These are phyloP conservation scores for Globisporangium camurandrum DNA, from an alignment of 352 stramenopile genomes.

Conservation along the genomic window DNA sequence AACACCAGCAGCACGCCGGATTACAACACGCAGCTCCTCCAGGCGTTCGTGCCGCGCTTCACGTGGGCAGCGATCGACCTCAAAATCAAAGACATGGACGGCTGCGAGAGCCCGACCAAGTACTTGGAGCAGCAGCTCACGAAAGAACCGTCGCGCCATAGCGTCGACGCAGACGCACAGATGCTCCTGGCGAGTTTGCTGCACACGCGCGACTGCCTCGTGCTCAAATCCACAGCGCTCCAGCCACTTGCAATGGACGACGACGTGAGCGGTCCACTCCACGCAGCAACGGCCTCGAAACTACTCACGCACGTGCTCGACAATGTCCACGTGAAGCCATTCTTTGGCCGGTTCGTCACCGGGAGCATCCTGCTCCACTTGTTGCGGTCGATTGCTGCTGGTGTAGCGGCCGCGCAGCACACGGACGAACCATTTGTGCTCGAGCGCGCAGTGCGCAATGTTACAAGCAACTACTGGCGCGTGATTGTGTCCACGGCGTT, in stretches of 20 bases:
- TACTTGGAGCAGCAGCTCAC: constrained; percentile 68
- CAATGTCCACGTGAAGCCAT: constrained; percentile 34
- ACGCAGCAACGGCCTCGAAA: constrained; percentile 52
- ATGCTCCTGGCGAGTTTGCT: constrained; percentile 36
- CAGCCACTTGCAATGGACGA: too few species aligned
- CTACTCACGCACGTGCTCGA: constrained; percentile 47
- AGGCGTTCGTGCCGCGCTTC: constrained; percentile 41
- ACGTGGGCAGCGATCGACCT: constrained; percentile 69
- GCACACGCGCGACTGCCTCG: constrained; percentile 39
- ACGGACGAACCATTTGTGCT: constrained; percentile 29
- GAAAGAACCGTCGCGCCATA: constrained; percentile 23
- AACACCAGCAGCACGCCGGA: constrained; percentile 12
- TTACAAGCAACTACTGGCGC: constrained; percentile 56
- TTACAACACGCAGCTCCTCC: constrained; percentile 33
- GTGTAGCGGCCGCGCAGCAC: constrained; percentile 17
- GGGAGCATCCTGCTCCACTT: constrained; percentile 46
- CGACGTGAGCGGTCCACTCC: too few species aligned
- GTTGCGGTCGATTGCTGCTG: constrained; percentile 37
- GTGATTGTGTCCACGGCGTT: constrained; percentile 43
- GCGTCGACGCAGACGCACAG: constrained; percentile 37
- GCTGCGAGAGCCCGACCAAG: constrained; percentile 42
- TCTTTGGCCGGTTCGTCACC: constrained; percentile 58
- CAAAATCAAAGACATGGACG: constrained; percentile 76
- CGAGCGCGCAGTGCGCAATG: constrained; percentile 52
- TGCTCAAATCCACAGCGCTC: constrained; percentile 53